Percentiles rank a stretch among this genome's conserved stretches.
Conservation (phyloP, 163 green algal genomes). For the Chlorella variabilis region DNA sequence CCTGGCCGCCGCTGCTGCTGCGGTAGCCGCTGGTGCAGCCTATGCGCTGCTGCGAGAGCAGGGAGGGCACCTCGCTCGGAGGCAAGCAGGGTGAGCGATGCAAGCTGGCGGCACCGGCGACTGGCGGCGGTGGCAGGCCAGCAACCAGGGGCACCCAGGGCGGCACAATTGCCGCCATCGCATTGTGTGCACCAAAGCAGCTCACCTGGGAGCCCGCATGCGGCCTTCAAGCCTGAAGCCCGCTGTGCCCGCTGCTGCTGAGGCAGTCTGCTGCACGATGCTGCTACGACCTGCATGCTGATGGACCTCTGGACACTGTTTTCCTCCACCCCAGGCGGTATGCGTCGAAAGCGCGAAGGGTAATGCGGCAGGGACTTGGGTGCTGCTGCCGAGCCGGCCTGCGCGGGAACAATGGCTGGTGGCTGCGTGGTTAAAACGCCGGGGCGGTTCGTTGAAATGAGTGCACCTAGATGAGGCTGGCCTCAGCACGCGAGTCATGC, state of each 20-base stretch:
- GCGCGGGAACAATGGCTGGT: no score
- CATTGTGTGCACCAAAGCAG: not conserved
- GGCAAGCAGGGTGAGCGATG: not conserved
- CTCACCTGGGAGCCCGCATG: not conserved
- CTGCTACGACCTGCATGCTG: no score
- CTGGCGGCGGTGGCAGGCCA: not conserved
- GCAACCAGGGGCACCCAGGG: not conserved
- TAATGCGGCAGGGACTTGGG: no score
- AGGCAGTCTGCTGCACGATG: not conserved
- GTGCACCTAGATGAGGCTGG: no score
- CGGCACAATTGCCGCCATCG: not conserved
- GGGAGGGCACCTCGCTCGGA: not conserved
- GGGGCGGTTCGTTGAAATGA: no score
- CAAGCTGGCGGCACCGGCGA: not conserved
- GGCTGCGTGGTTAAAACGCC: no score
- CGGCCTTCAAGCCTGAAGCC: not conserved
- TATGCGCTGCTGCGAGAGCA: not conserved
- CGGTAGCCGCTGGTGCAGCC: not conserved
- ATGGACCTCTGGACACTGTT: no score
- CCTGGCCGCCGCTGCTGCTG: constrained; percentile 14
- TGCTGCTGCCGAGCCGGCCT: no score
- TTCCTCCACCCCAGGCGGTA: no score
- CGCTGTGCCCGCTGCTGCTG: not conserved
- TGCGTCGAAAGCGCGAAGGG: no score
- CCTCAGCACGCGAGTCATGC: not conserved